Percentiles rank a stretch among this genome's conserved stretches.
These are phyloP conservation scores for Medicago ruthenica DNA, from an alignment of 306 rosid genomes.

Conservation along the genomic window DNA sequence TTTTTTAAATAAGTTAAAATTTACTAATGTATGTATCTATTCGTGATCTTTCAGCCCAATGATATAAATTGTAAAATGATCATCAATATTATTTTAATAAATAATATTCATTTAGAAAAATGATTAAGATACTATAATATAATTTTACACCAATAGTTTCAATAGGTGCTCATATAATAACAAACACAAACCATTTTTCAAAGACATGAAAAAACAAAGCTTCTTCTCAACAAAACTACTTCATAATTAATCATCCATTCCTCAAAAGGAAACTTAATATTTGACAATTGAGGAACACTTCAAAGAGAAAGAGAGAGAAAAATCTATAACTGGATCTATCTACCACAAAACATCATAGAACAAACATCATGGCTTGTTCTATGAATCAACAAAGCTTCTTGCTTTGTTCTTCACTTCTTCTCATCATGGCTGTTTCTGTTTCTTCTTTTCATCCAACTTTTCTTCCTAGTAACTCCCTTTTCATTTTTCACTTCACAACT, in stretches of 20 bases:
- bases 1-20: no score
- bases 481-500: background rate
- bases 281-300: background rate
- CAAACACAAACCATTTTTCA: background rate
- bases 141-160: background rate
- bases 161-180: background rate
- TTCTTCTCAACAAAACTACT: background rate
- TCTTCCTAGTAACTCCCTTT: constrained; percentile 57
- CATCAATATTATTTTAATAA: no score
- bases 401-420: constrained; percentile 46
- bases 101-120: no score
- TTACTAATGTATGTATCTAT: no score
- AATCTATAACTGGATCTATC: constrained; percentile 39
- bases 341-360: constrained; percentile 4
- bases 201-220: background rate
- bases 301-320: background rate
- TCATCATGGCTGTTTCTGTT: constrained; percentile 49
- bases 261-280: background rate
- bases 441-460: constrained; percentile 60
- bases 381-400: constrained; percentile 48
- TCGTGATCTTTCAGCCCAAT: no score
- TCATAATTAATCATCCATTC: background rate
- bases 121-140: no score
- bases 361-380: constrained; percentile 50
- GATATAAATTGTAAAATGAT: no score